Evolutionary conservation across 2,329 filamentous ascomycete genomes (phyloP).

Genomic region (Sarocladium kiliense): DNA sequence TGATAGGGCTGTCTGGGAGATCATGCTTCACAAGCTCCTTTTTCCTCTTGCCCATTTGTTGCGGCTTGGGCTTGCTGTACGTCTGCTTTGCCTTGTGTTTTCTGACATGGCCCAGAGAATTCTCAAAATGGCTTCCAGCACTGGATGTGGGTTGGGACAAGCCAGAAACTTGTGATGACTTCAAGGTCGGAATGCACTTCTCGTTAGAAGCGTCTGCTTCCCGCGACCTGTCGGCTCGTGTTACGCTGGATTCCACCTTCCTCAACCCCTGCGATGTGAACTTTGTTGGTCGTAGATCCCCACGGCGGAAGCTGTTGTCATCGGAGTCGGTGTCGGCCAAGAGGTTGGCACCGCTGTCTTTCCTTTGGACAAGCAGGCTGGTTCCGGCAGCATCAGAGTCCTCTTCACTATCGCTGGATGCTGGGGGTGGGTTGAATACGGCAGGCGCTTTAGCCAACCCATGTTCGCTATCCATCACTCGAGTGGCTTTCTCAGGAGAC

Average conservation of each 20-base stretch:
- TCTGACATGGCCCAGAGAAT: not conserved
- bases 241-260: not conserved
- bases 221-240: not conserved
- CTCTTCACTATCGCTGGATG: not conserved
- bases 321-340: not conserved
- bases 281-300: not conserved
- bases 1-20: not conserved
- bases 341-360: not conserved
- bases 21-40: not conserved
- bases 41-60: not conserved
- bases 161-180: not conserved
- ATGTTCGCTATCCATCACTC: no score
- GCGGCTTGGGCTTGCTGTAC: constrained; percentile 2
- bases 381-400: not conserved
- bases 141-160: constrained; percentile 2
- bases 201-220: not conserved
- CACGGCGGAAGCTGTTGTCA: not conserved
- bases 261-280: not conserved
- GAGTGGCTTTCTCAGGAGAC: not conserved
- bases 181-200: not conserved
- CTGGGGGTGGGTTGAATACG: constrained; percentile 1
- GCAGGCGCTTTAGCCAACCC: not conserved
- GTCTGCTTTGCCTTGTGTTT: constrained; percentile 1
- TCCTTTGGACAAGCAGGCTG: not conserved
- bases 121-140: constrained; percentile 4